These are phyloP conservation scores for Diaporthe sp. DNA, from an alignment of 2,329 filamentous ascomycete genomes.

Conservation along the genomic window DNA sequence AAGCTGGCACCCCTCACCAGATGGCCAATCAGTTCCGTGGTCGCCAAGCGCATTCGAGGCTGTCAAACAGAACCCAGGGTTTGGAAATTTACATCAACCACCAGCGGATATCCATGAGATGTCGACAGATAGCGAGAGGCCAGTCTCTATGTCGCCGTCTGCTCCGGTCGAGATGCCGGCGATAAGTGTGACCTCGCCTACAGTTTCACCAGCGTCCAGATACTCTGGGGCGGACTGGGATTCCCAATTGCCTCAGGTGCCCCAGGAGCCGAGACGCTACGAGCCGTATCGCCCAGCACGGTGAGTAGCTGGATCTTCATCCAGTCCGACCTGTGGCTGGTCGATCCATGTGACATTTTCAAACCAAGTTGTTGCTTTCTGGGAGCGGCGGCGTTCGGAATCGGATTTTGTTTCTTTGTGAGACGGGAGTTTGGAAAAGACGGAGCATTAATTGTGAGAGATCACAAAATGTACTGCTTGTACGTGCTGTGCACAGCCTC, in stretches of 20 bases:
- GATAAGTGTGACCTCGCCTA: constrained; percentile 39
- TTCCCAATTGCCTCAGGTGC: background rate
- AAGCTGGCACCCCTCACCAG: constrained; percentile 29
- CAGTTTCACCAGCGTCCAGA: constrained; percentile 23
- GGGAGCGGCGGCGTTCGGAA: constrained; percentile 19
- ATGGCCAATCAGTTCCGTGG: constrained; percentile 35
- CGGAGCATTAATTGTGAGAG: background rate
- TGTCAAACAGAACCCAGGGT: constrained; percentile 7
- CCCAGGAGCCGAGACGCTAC: constrained; percentile 27
- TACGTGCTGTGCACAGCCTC: background rate
- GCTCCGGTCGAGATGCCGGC: constrained; percentile 49
- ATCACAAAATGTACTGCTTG: constrained; percentile 15
- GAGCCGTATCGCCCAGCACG: constrained; percentile 35
- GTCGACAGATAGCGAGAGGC: constrained; percentile 27
- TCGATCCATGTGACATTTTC: background rate
- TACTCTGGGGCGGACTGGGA: constrained; percentile 27
- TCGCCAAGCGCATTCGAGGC: constrained; percentile 36
- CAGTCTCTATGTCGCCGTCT: constrained; percentile 11
- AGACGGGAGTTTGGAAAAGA: background rate
- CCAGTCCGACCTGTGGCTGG: background rate
- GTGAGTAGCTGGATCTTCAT: background rate
- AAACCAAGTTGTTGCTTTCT: background rate
- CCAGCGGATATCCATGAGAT: constrained; percentile 44
- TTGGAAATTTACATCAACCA: constrained; percentile 36
- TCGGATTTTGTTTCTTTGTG: background rate